These are phyloP conservation scores for Gloeostereum incarnatum DNA, from an alignment of 768 basidiomycete genomes.

Conservation along the genomic window DNA sequence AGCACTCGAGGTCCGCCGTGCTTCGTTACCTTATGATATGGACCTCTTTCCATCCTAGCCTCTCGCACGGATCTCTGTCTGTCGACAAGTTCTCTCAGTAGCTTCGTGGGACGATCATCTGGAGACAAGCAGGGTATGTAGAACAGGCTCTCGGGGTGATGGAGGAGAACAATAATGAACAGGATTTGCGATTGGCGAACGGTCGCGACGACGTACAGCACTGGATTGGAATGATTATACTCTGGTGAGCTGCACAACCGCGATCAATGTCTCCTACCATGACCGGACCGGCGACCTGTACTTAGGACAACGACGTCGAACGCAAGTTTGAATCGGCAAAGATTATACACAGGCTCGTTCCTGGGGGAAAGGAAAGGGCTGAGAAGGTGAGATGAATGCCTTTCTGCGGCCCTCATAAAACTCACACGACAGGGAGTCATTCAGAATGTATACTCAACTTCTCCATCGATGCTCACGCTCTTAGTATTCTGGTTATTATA, in stretches of 20 bases:
- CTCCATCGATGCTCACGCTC: conserved; percentile 51
- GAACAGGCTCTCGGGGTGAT: conserved; percentile 73
- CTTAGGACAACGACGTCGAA: conserved; percentile 68
- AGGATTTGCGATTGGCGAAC: conserved; percentile 60
- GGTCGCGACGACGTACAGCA: conserved; percentile 79
- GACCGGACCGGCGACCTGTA: conserved; percentile 17
- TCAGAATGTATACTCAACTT: conserved; percentile 58
- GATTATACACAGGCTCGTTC: conserved; percentile 66
- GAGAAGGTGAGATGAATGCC: conserved; percentile 44
- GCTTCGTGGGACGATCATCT: conserved; percentile 73
- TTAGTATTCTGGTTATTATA: no score
- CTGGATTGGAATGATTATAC: conserved; percentile 79
- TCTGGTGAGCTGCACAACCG: conserved; percentile 38
- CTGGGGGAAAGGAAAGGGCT: conserved; percentile 57
- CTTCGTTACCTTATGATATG: conserved; percentile 18
- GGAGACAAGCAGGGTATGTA: conserved; percentile 63
- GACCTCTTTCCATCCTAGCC: conserved; percentile 71
- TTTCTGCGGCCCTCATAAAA: neutral
- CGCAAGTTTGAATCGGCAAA: conserved; percentile 82
- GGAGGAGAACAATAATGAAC: conserved; percentile 45
- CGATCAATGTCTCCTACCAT: conserved; percentile 8
- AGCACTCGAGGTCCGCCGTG: conserved; percentile 8
- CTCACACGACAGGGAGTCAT: conserved; percentile 33
- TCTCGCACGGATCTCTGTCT: conserved; percentile 55
- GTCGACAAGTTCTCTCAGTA: conserved; percentile 82